Base-by-base conservation (phyloP, 2,329 filamentous ascomycete genomes). In the Torrubiella hemipterigena region DNA sequence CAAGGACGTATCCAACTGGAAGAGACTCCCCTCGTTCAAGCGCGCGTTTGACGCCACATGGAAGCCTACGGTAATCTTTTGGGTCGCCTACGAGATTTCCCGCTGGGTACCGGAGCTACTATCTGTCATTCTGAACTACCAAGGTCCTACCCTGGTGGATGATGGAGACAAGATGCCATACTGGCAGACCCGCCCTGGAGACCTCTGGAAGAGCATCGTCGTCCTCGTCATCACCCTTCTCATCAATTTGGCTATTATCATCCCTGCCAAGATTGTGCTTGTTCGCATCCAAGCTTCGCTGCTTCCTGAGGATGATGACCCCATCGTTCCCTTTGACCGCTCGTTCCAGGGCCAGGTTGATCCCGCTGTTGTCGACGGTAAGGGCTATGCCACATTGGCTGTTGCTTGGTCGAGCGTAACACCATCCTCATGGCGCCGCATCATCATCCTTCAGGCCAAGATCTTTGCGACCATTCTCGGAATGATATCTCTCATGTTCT, bases 251-350 rank as follows among this genome's bases (percentile, higher is more conserved):
- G 56, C 85, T 33, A 55, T 87, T 37, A 64, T 83, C 39, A 68
- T 95, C 34, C 87, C 89, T 13, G 73, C 83, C 23, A 69, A 73
- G 36, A 81, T 89, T 19, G 72, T 83, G 15, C 73, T 93, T 36
- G 67, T 81, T 42, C 84, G 89, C 39, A 77, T 94, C 21, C 85
- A 93, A 52, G 86, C 87, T 6, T 89, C 83, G 29, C 75, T 94
- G 44, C 73, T 96, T 3, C 73, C 85, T 1, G 78, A 84, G 36
- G 77, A 83, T 13, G 71, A 86, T 42, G 80, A 93, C 58, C 76
- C 83, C 17, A 81, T 95, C 41, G 77, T 96, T 21, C 79, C 84
- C 19, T 94, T 96, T 47, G 89, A 96, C 63, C 81, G 86, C 41
- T 79, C 78, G 18, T 93, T 93, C 48, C 73, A 70, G 40, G 83